These are phyloP conservation scores for Lactifluus subvellereus DNA, from an alignment of 768 basidiomycete genomes.

Conservation along the genomic window DNA sequence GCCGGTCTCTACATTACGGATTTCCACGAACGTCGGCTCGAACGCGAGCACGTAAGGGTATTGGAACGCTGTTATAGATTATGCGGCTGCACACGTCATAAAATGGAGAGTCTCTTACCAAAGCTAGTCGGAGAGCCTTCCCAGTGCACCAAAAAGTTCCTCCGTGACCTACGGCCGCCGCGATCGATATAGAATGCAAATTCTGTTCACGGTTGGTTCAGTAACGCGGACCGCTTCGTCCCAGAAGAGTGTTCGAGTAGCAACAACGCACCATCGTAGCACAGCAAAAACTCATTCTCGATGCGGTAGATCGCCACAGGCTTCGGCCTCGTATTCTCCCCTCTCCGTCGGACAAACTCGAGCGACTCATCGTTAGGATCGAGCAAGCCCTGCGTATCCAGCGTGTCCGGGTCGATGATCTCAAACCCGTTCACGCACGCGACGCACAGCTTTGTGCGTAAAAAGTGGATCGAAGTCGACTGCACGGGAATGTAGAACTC, in stretches of 20 bases:
- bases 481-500: constrained; percentile 99
- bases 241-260: neutral
- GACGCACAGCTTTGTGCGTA: constrained; percentile 95
- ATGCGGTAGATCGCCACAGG: constrained; percentile 98
- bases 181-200: constrained; percentile 99
- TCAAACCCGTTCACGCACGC: constrained; percentile 97
- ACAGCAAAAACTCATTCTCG: constrained; percentile 92
- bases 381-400: constrained; percentile 93
- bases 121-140: constrained; percentile 92
- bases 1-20: constrained; percentile 92
- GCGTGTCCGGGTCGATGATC: constrained; percentile 93
- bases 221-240: neutral
- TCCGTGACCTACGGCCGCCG: constrained; percentile 85
- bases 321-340: constrained; percentile 72
- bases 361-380: constrained; percentile 89
- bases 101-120: constrained; percentile 50
- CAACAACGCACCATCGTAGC: constrained; percentile 80
- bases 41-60: constrained; percentile 97
- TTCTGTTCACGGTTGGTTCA: constrained; percentile 43
- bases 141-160: constrained; percentile 95
- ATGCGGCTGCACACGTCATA: neutral
- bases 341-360: constrained; percentile 88
- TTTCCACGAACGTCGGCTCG: constrained; percentile 94
- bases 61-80: constrained; percentile 66
- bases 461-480: constrained; percentile 92